phyloP scores from a whole-genome alignment of 148 eudicot species.

The Nyssa sinensis region DNA sequence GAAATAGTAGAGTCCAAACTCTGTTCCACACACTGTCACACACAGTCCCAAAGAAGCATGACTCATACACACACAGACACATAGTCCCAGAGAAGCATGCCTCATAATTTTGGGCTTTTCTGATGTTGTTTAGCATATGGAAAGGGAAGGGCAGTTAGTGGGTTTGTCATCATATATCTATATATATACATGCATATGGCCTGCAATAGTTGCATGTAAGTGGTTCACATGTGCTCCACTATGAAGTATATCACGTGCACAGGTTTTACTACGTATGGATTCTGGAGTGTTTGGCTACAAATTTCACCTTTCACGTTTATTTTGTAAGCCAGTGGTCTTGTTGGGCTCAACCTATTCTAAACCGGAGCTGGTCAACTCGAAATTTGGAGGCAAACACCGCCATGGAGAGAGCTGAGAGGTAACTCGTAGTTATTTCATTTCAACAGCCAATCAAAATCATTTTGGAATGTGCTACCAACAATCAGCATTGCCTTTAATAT shows the following conservation, averaged over 20 bases:
- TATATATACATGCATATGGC: neutral
- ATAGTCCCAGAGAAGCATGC: neutral
- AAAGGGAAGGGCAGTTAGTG: neutral
- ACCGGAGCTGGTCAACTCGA: too few species aligned
- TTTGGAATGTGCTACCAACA: too few species aligned
- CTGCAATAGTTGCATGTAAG: neutral
- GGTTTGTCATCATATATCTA: neutral
- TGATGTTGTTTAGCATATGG: neutral
- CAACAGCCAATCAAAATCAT: too few species aligned
- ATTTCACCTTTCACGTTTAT: neutral
- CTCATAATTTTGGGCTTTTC: neutral
- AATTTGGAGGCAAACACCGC: too few species aligned
- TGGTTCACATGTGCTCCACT: conserved; percentile 2
- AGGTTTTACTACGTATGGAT: neutral
- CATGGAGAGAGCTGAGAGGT: too few species aligned
- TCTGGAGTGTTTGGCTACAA: neutral
- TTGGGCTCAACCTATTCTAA: neutral
- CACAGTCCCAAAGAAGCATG: neutral
- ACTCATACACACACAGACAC: too few species aligned
- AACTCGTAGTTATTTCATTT: too few species aligned
- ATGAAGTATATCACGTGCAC: neutral
- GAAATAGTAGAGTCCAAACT: neutral
- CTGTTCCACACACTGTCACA: neutral
- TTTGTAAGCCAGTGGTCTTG: neutral
- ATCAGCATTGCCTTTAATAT: too few species aligned